Base-by-base conservation (phyloP, 305 asterid genomes). In the Salvia sclarea region DNA sequence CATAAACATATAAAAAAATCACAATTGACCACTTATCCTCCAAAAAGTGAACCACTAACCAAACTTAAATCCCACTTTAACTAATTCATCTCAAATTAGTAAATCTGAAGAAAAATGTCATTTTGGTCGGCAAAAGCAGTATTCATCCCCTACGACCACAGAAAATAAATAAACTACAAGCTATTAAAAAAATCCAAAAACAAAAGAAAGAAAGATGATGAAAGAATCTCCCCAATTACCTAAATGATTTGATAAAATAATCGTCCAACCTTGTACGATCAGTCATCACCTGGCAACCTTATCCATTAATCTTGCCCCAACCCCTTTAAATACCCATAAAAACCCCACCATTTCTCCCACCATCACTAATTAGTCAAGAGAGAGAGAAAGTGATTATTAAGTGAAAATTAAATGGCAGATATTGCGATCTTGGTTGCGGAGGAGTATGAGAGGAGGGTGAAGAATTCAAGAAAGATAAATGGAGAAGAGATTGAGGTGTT, bases 381-480 rank as follows among this genome's bases (percentile, higher is more conserved):
- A 21, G 31, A 40, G 28, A 21, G 2, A n/a, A n/a, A n/a, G 35
- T 40, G 43, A 22, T 2, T 18, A 6, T 48, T 48, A 37, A 45
- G n/a, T n/a, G n/a, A n/a, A n/a, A n/a, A n/a, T n/a, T n/a, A 35
- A 76, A 86, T 84, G 90, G 81, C 93, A 1, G 93, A 86, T 56
- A 86, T 84, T 22, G 90, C 93, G 14, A 82, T 86, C 28, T 66
- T 86, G 77, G 90, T 84, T 7, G 93, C 88, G 6, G 93, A 86
- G 18, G 93, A 86, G 66, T 86, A 86, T 17, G 90, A 86, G 75
- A 86, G 90, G 68, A 82, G 83, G 83, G 78, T 82, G 13, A 84
- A 73, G 72, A 68, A 8, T 7, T 82, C 93, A 12, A 83, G 84
- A 58, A 77, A 61, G 68, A 38, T 38, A 3, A 77, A 9, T 28